Conservation (phyloP, 768 basidiomycete species). For the Hortiboletus flavorubellus region DNA sequence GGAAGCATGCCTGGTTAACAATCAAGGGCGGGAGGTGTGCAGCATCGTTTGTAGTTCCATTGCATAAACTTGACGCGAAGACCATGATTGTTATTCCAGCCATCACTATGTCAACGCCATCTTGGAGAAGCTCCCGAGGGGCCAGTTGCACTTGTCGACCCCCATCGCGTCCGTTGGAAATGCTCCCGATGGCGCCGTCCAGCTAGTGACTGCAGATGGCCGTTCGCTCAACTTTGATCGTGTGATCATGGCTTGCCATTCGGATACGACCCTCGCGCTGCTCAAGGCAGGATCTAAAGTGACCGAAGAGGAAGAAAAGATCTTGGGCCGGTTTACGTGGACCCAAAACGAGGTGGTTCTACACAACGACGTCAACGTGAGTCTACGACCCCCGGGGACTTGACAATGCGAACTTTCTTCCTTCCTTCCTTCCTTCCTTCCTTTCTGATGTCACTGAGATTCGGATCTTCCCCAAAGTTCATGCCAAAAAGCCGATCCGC, state of each 20-base stretch:
- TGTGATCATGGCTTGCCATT: conserved; percentile 71
- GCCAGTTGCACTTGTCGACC: conserved; percentile 14
- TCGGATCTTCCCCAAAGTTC: conserved; percentile 37
- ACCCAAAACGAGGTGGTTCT: conserved; percentile 58
- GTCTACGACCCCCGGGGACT: conserved; percentile 14
- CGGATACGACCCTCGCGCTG: conserved; percentile 48
- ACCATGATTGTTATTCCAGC: conserved; percentile 31
- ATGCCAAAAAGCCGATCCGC: conserved; percentile 62
- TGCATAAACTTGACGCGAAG: neutral
- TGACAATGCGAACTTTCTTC: neutral
- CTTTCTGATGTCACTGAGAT: neutral
- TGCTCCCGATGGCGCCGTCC: neutral
- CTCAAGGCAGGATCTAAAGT: conserved; percentile 44
- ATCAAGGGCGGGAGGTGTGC: conserved; percentile 65
- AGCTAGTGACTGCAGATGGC: conserved; percentile 27
- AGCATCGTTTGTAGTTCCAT: no score
- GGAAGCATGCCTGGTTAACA: conserved; percentile 66
- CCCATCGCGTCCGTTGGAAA: conserved; percentile 36
- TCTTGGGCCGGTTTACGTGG: conserved; percentile 57
- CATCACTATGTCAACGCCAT: conserved; percentile 66
- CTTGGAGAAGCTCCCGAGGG: conserved; percentile 47
- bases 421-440: no score
- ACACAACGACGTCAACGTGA: conserved; percentile 59
- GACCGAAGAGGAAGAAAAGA: conserved; percentile 49
- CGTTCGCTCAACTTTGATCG: conserved; percentile 53